Evolutionary conservation across 2,329 filamentous ascomycete species (phyloP).

Genomic region (Penicillium expansum): DNA sequence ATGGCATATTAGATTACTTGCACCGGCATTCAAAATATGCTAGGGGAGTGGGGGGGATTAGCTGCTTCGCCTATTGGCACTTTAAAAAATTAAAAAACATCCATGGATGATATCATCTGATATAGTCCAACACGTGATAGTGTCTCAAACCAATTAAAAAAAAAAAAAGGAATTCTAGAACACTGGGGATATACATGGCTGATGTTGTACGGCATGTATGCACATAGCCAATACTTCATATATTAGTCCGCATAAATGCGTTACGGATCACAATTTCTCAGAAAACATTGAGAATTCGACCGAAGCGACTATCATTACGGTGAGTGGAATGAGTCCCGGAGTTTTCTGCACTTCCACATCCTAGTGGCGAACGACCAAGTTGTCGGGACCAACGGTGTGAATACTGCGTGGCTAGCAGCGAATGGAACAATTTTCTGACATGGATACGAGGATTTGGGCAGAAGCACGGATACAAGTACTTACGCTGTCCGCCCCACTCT

Average conservation of each 20-base stretch:
- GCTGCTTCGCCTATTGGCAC: no score
- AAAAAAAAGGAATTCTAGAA: neutral
- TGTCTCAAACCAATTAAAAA: neutral
- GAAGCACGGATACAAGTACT: neutral
- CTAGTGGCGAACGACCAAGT: constrained; percentile 1
- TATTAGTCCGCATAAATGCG: neutral
- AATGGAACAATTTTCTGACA: constrained; percentile 1
- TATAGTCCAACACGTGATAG: neutral
- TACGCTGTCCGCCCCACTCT: neutral
- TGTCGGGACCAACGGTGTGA: neutral
- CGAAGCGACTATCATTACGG: neutral
- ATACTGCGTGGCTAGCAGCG: neutral
- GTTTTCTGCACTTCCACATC: neutral
- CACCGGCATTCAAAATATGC: no score
- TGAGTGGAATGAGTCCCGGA: neutral
- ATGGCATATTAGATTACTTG: no score
- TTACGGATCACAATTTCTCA: neutral
- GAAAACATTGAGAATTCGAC: neutral
- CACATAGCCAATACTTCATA: neutral
- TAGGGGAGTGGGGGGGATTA: no score
- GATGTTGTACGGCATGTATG: neutral
- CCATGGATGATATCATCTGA: no score
- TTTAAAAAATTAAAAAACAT: no score
- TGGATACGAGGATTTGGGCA: neutral
- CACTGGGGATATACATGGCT: neutral